Evolutionary conservation across 768 basidiomycete genomes (phyloP).

Genomic region (Auricularia sp.): DNA sequence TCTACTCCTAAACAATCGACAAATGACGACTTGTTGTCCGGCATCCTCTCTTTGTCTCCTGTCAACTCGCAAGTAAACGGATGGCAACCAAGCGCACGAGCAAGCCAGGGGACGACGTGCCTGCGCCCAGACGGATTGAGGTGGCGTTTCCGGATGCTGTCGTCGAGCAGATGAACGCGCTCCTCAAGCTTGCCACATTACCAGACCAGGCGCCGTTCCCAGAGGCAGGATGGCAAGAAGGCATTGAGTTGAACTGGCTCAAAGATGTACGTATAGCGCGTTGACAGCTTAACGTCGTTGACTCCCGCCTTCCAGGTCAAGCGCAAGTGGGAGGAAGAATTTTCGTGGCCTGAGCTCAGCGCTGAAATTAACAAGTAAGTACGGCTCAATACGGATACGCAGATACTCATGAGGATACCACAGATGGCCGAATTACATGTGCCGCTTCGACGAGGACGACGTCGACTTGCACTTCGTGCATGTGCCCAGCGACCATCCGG

Average conservation of each 20-base stretch:
- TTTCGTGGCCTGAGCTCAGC: conserved; percentile 6
- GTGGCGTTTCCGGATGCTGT: not conserved
- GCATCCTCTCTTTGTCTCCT: not conserved
- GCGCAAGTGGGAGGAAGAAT: conserved; percentile 7
- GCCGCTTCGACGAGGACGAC: conserved; percentile 6
- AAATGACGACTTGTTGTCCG: too few species aligned
- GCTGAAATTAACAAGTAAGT: conserved; percentile 2
- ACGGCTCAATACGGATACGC: not conserved
- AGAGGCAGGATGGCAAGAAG: conserved; percentile 5
- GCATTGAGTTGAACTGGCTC: conserved; percentile 7
- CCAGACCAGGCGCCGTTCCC: conserved; percentile 7
- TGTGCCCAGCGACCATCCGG: conserved; percentile 4
- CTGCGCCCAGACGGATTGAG: not conserved
- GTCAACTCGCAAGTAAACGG: not conserved
- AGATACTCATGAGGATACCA: not conserved
- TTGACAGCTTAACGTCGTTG: not conserved
- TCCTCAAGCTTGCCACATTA: conserved; percentile 2
- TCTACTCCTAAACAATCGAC: too few species aligned
- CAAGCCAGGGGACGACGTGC: not conserved
- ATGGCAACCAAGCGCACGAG: not conserved
- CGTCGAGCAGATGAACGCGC: conserved; percentile 6
- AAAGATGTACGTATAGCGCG: not conserved
- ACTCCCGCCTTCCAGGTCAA: conserved; percentile 4
- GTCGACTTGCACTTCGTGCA: conserved; percentile 12
- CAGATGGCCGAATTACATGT: conserved; percentile 7